A percentile compares a stretch with the other conserved stretches of the same genome.
phyloP scores from a whole-genome alignment of 441 rosid species.

The Pelargonium exstipulatum region DNA sequence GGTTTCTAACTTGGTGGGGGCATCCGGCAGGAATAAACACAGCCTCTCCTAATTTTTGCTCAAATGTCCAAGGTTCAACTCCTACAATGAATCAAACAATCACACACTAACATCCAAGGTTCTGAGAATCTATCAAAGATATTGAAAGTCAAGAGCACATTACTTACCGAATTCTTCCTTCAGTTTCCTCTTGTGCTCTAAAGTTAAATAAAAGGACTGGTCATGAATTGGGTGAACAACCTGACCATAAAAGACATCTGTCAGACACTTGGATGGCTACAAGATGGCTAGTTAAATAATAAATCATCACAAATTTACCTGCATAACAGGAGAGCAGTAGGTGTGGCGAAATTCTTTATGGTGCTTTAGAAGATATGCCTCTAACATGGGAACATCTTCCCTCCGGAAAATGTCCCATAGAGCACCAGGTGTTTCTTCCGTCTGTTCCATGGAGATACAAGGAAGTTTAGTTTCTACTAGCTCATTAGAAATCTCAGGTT shows the following conservation, averaged over 20 bases:
- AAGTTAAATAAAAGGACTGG: slow-evolving; percentile 60
- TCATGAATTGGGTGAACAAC: slow-evolving; percentile 84
- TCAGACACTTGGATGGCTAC: neutral
- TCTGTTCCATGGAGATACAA: neutral
- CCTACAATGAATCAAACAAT: slow-evolving; percentile 29
- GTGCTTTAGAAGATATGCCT: slow-evolving; percentile 63
- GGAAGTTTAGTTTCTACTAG: neutral
- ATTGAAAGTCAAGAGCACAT: neutral
- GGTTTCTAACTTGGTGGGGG: slow-evolving; percentile 93
- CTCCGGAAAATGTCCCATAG: slow-evolving; percentile 94
- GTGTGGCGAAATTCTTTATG: slow-evolving; percentile 70
- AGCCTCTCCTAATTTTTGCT: slow-evolving; percentile 79
- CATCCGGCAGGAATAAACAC: slow-evolving; percentile 95
- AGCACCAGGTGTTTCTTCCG: slow-evolving; percentile 37
- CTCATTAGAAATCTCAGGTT: neutral
- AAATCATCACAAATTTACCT: slow-evolving; percentile 32
- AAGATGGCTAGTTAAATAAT: neutral
- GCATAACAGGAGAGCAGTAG: slow-evolving; percentile 52
- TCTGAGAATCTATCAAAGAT: neutral
- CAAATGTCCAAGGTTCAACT: slow-evolving; percentile 91
- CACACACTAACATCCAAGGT: neutral
- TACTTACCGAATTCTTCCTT: slow-evolving; percentile 71
- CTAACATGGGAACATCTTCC: slow-evolving; percentile 73
- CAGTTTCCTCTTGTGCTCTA: slow-evolving; percentile 67
- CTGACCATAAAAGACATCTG: slow-evolving; percentile 23